phyloP scores from a whole-genome alignment of 2,329 filamentous ascomycete species.

The Ceratocystis papillata region DNA sequence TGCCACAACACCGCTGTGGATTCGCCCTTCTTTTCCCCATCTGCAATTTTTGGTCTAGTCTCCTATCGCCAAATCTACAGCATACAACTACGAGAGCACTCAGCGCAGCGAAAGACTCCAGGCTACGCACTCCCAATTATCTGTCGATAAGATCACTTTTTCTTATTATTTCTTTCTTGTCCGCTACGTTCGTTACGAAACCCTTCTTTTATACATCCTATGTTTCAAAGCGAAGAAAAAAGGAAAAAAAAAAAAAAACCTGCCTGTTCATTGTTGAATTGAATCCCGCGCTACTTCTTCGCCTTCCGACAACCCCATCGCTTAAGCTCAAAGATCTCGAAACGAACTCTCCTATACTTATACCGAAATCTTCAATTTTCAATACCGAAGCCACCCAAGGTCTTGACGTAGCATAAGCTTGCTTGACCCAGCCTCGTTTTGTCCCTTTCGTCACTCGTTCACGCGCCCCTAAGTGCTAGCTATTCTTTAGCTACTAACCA shows the following conservation, averaged over 20 bases:
- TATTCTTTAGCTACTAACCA: neutral
- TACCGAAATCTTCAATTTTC: neutral
- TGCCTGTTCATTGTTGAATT: neutral
- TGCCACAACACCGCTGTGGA: conserved; percentile 3
- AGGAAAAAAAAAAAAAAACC: neutral
- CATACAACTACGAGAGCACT: neutral
- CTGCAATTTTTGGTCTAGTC: neutral
- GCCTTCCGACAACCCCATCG: neutral
- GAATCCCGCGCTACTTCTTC: neutral
- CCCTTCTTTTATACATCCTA: neutral
- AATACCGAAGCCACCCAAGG: neutral
- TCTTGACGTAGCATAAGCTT: neutral
- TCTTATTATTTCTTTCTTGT: neutral
- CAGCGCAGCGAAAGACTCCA: neutral
- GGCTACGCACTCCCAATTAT: no score
- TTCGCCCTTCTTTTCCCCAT: conserved; percentile 5
- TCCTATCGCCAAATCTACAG: neutral
- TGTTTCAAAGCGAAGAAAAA: neutral
- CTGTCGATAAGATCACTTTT: no score
- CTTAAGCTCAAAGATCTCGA: neutral
- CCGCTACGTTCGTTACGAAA: neutral
- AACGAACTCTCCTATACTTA: neutral
- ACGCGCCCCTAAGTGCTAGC: neutral
- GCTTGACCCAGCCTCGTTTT: conserved; percentile 4
- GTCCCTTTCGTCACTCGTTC: neutral